Evolutionary conservation across 768 basidiomycete genomes (phyloP).

Genomic region (Fomitopsis pulvina): DNA sequence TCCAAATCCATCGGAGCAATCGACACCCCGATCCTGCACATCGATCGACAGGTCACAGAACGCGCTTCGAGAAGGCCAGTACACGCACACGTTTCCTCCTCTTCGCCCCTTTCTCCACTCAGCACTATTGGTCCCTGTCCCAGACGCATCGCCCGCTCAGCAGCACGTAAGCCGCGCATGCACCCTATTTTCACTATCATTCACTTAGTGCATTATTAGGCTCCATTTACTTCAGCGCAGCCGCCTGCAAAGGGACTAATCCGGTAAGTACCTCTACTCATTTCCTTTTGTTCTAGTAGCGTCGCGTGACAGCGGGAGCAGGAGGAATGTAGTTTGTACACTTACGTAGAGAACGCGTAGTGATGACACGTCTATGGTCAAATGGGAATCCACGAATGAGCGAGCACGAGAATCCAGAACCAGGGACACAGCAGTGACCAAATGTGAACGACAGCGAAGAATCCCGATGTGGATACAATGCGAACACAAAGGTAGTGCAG

Average conservation of each 20-base stretch:
- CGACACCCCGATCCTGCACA: background rate
- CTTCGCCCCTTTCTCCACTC: no score
- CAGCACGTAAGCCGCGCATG: background rate
- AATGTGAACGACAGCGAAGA: background rate
- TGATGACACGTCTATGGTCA: conserved; percentile 2
- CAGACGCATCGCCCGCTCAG: no score
- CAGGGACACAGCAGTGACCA: background rate
- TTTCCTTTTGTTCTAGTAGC: background rate
- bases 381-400: background rate
- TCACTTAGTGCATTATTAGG: background rate
- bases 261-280: no score
- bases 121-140: no score
- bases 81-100: background rate
- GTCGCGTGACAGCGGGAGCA: background rate
- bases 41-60: background rate
- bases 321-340: background rate
- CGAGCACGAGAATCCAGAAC: background rate
- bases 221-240: no score
- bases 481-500: background rate
- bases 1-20: background rate
- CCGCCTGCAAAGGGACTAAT: no score
- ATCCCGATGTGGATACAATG: background rate
- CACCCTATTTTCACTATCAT: background rate
- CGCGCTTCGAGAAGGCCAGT: background rate
- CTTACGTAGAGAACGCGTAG: background rate